A percentile compares a stretch with the other conserved stretches of the same genome.
Evolutionary conservation across 2,329 filamentous ascomycete genomes (phyloP).

Genomic region (Paraphaeosphaeria minitans): DNA sequence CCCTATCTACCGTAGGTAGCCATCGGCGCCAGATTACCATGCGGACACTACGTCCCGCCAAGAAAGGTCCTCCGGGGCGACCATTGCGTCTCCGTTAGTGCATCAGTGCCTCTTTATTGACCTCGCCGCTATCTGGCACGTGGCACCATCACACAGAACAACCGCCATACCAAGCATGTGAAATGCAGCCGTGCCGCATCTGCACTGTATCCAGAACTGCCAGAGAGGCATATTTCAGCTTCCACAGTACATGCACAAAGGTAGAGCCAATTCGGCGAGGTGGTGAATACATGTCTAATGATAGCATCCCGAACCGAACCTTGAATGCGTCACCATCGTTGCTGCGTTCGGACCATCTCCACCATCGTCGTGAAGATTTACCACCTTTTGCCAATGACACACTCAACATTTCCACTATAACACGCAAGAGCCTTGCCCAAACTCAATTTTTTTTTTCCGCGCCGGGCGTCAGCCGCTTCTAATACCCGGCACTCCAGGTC

Average conservation of each 20-base stretch:
- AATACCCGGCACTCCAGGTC: conserved; percentile 9
- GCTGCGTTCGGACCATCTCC: not conserved
- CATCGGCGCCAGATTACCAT: not conserved
- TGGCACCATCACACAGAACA: too few species aligned
- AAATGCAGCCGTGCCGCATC: not conserved
- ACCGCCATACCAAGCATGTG: too few species aligned
- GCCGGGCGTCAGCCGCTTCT: conserved; percentile 2
- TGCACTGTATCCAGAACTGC: not conserved
- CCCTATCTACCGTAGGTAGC: not conserved
- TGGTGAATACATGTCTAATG: not conserved
- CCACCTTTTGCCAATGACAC: not conserved
- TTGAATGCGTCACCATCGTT: not conserved
- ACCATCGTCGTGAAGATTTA: not conserved
- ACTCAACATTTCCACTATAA: not conserved
- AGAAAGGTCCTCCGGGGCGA: not conserved
- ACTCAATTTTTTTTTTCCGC: not conserved
- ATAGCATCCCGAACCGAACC: not conserved
- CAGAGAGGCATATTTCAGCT: not conserved
- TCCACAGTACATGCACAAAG: too few species aligned
- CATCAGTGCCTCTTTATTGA: not conserved
- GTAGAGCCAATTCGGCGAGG: not conserved
- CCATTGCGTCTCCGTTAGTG: not conserved
- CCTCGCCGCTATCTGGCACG: too few species aligned
- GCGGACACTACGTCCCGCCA: not conserved
- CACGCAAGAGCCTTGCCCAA: not conserved